A percentile compares a stretch with the other conserved stretches of the same genome.
These are phyloP conservation scores for Cladophialophora chaetospira DNA, from an alignment of 2,329 filamentous ascomycete species.

Conservation along the genomic window DNA sequence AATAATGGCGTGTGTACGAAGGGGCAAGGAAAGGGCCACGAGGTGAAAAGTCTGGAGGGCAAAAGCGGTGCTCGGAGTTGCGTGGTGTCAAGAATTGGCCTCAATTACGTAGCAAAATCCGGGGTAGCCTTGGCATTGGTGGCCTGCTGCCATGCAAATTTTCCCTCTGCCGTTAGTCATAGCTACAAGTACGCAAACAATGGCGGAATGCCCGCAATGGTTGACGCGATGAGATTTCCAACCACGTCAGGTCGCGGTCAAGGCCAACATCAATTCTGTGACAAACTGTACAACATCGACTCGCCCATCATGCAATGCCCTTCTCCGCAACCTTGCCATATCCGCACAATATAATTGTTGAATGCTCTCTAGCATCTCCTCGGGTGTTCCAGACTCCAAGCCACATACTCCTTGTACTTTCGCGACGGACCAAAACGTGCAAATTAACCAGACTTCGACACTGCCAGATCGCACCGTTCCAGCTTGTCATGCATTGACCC, in stretches of 20 bases:
- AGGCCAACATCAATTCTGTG: conserved; percentile 12
- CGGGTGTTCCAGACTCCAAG: neutral
- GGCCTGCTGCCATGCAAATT: neutral
- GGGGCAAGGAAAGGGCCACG: neutral
- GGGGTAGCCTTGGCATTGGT: conserved; percentile 4
- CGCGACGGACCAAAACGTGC: neutral
- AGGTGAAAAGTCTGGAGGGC: conserved; percentile 3
- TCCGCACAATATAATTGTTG: neutral
- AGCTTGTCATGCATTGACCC: conserved; percentile 21
- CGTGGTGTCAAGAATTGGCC: conserved; percentile 23
- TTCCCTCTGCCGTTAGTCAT: neutral
- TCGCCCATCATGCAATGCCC: neutral
- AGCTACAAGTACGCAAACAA: neutral
- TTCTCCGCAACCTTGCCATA: conserved; percentile 13
- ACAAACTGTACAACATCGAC: conserved; percentile 25
- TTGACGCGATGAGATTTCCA: conserved; percentile 4
- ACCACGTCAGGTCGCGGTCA: neutral
- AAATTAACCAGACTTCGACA: neutral
- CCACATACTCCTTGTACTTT: neutral
- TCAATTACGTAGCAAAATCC: conserved; percentile 26
- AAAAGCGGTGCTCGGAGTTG: neutral
- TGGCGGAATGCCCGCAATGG: neutral
- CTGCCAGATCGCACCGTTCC: neutral
- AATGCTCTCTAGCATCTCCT: conserved; percentile 6
- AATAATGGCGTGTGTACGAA: neutral